Evolutionary conservation across 768 basidiomycete species (phyloP).

Genomic region (Boletellus sp.): DNA sequence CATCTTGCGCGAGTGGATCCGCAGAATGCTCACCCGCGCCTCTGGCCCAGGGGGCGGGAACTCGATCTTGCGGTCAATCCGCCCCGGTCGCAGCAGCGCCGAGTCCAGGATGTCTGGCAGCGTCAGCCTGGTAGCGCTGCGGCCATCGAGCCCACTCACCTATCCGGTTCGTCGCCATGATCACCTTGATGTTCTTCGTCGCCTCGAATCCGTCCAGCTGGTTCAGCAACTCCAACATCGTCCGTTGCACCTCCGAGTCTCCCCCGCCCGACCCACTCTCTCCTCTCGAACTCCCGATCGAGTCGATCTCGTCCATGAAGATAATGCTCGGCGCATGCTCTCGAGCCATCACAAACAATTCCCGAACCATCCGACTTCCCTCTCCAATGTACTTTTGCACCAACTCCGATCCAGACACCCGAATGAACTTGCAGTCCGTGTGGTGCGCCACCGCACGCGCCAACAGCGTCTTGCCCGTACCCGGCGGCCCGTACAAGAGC

Average conservation of each 20-base stretch:
- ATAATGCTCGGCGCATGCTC: slow-evolving; percentile 98
- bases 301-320: slow-evolving; percentile 99
- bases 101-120: slow-evolving; percentile 85
- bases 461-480: slow-evolving; percentile 93
- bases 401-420: slow-evolving; percentile 89
- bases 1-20: slow-evolving; percentile 99
- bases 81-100: slow-evolving; percentile 88
- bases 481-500: slow-evolving; percentile 91
- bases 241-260: slow-evolving; percentile 86
- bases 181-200: slow-evolving; percentile 82
- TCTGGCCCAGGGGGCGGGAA: slow-evolving; percentile 98
- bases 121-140: slow-evolving; percentile 5
- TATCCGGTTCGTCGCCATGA: slow-evolving; percentile 98
- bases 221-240: slow-evolving; percentile 86
- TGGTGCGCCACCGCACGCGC: slow-evolving; percentile 96
- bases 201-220: slow-evolving; percentile 87
- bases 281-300: slow-evolving; percentile 90
- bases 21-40: slow-evolving; percentile 93
- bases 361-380: slow-evolving; percentile 93
- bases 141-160: slow-evolving; percentile 35
- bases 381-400: slow-evolving; percentile 99
- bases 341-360: slow-evolving; percentile 96
- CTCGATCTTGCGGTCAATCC: slow-evolving; percentile 97
- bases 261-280: slow-evolving; percentile 75
- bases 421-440: slow-evolving; percentile 96